Base-by-base conservation (phyloP, 768 basidiomycete genomes). In the Chalciporus chontae region DNA sequence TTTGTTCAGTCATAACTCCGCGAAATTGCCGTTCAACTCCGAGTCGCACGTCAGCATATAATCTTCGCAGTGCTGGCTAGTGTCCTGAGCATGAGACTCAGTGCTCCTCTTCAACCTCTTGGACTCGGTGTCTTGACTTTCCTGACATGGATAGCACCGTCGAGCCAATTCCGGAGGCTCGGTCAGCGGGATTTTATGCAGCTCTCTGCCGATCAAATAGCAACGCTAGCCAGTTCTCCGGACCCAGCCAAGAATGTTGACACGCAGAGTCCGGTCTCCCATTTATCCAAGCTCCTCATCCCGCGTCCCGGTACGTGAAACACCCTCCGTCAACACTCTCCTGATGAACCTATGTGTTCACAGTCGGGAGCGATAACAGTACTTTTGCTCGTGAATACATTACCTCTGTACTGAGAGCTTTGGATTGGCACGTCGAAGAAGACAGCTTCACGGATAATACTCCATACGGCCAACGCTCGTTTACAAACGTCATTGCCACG, bases 401-500 rank as follows among this genome's bases (percentile, higher is more conserved):
- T 57, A 75, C 80, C n/a, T 74, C 80, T 13, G 81, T 81, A 0
- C 71, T 97, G 56, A 77, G 77, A 60, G 73, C 74, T 15, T 72
- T 95, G 43, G 77, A 87, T 15, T 98, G 95, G 95, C 81, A 94
- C 52, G 69, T 94, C 43, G 92, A 96, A 62, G 79, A 85, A 61
- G 94, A 96, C 60, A 71, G 75, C 19, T 98, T 98, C 72, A 79
- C 73, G 5, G 85, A 76, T 43, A 62, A 70, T 15, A 98, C 96
- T 2, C 96, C 96, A 1, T 79, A 87, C 54, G 96, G 95, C 4
- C 60, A 64, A 27, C 90, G 81, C 59, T 72, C 73, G 34, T 95
- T 99, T 65, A 85, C 83, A 13, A 99, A 99, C 70, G 75, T 98
- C 43, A 85, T 98, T 55, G 95, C 93, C 27, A 98, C 96, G 10